phyloP scores from a whole-genome alignment of 805 yeast species.

The Saccharomyces eubayanus region DNA sequence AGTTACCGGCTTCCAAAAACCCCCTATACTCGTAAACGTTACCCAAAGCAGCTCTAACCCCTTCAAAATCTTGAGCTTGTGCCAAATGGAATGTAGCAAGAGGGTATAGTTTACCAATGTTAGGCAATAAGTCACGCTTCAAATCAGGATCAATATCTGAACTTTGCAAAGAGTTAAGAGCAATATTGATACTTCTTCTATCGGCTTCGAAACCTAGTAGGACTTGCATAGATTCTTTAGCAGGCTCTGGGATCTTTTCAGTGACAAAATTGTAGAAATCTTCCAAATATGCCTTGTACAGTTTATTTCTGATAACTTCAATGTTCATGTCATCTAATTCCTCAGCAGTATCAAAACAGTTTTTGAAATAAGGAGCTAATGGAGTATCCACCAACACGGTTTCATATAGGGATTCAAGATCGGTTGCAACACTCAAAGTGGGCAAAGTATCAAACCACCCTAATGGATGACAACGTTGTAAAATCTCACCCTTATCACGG shows the following conservation, averaged over 20 bases:
- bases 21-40: slow-evolving; percentile 57
- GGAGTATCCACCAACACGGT: slow-evolving; percentile 95
- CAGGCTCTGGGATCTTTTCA: slow-evolving; percentile 59
- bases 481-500: slow-evolving; percentile 79
- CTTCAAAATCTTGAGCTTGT: slow-evolving; percentile 74
- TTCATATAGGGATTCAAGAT: slow-evolving; percentile 83
- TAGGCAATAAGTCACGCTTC: slow-evolving; percentile 70
- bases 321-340: slow-evolving; percentile 93
- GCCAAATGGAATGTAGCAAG: slow-evolving; percentile 55
- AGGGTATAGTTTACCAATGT: slow-evolving; percentile 74
- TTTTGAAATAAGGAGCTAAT: slow-evolving; percentile 90
- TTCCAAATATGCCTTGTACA: slow-evolving; percentile 88
- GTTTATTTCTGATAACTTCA: slow-evolving; percentile 84
- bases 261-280: slow-evolving; percentile 66
- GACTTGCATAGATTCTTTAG: slow-evolving; percentile 69
- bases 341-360: slow-evolving; percentile 73
- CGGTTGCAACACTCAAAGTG: slow-evolving; percentile 88
- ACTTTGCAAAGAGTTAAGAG: slow-evolving; percentile 67
- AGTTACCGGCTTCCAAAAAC: slow-evolving; percentile 47
- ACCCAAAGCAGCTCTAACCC: slow-evolving; percentile 57
- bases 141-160: slow-evolving; percentile 55
- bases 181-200: slow-evolving; percentile 84
- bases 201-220: slow-evolving; percentile 89
- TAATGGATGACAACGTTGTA: slow-evolving; percentile 87
- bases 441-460: slow-evolving; percentile 99